Base-by-base conservation (phyloP, 1,139 yeast genomes). In the Yamadazyma atmosphaerica region DNA sequence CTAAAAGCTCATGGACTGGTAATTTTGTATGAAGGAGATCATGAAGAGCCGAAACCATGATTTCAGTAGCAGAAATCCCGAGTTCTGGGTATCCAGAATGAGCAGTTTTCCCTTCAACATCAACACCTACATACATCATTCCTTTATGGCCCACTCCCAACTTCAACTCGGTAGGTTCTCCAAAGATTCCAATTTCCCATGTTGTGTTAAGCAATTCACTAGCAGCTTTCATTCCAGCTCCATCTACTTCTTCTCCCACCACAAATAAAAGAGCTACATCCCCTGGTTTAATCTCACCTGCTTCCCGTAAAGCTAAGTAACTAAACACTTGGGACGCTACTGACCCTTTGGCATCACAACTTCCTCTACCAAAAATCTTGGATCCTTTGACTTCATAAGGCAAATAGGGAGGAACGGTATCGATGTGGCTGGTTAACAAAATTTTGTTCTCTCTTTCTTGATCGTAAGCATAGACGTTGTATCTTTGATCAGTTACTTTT, bases 71-170 rank as follows among this genome's bases (percentile, higher is more conserved):
- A 37, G 80, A 79, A 37, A 80, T 60, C 2, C 89, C 89, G 30
- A 81, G 63, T 35, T 82, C 76, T 3, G 90, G 90, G 55, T 82
- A 82, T 1, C 88, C 88, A 4, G 84, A 77, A 53, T 83, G 90
- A 3, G 81, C 64, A 3, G 87, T 79, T 42, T 71, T 68, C 10
- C 90, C 90, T 7, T 60, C 51, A 17, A 76, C 80, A 22, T 56
- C 48, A 28, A 81, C 50, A 23, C 65, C 54, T 42, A 78, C 61
- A 47, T 60, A 40, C 48, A 66, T 65, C 44, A 65, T 55, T 51
- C 90, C 83, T 54, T 83, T 83, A 52, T 83, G 90, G 8, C 89
- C 89, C 5, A 77, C 77, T 2, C 86, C 87, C 17, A 83, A 65
- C 50, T 79, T 81, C 54, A 74, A 64, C 47, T 82, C 88, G 0